Percentiles rank a stretch among this genome's conserved stretches.
Conservation (phyloP, 78 protist species). For the Chrysochromulina parva region DNA sequence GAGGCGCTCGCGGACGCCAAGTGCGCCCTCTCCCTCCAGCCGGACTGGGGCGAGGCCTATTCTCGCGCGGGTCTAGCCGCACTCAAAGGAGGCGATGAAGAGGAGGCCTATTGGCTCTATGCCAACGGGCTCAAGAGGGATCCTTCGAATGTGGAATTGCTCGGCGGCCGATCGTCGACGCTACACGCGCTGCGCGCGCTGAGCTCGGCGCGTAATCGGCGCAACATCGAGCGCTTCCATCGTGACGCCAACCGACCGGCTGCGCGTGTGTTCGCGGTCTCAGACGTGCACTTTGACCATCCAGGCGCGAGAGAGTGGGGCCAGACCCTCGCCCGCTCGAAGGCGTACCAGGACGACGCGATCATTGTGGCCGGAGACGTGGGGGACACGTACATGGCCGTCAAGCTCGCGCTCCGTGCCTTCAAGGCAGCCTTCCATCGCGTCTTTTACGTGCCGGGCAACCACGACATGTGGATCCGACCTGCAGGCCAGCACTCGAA, state of each 20-base stretch:
- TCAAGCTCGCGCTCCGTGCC: neutral
- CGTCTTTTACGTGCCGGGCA: slow-evolving; percentile 35
- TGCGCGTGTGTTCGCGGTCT: neutral
- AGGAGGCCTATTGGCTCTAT: slow-evolving; percentile 5
- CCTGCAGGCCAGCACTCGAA: neutral
- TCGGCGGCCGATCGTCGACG: neutral
- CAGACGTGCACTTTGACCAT: slow-evolving; percentile 11
- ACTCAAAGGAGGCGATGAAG: neutral
- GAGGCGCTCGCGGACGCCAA: slow-evolving; percentile 10
- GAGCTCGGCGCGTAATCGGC: neutral
- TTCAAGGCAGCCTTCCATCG: neutral
- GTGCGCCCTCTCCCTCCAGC: neutral
- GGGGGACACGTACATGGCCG: slow-evolving; percentile 1
- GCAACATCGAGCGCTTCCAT: neutral
- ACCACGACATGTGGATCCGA: slow-evolving; percentile 27
- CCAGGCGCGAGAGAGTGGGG: neutral
- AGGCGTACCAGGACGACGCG: neutral
- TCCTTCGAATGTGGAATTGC: neutral
- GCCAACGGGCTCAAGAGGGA: neutral
- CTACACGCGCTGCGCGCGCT: neutral
- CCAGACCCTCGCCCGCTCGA: neutral
- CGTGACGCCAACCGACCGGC: neutral
- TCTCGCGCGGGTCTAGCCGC: slow-evolving; percentile 1
- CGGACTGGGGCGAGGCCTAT: neutral
- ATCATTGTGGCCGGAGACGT: slow-evolving; percentile 14